These are phyloP conservation scores for Ophiostoma tasmaniense DNA, from an alignment of 2,329 filamentous ascomycete species.

Conservation along the genomic window DNA sequence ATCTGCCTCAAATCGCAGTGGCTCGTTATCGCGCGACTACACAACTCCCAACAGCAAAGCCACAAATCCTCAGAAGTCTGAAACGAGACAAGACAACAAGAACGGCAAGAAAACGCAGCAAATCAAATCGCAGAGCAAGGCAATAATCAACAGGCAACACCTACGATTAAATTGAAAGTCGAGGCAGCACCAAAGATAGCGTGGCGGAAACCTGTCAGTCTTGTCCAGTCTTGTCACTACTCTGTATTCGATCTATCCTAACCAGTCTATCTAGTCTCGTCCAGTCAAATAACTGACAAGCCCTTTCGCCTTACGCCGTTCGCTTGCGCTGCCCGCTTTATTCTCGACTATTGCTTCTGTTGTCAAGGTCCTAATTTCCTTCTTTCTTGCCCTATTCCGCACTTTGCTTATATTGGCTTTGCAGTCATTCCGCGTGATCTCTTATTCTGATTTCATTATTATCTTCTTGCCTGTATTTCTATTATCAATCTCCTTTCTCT, in stretches of 20 bases:
- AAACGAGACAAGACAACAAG: not conserved
- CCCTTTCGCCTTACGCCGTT: not conserved
- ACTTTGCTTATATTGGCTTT: not conserved
- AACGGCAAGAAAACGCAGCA: not conserved
- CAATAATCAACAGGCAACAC: not conserved
- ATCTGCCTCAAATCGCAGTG: not conserved
- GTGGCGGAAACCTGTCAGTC: not conserved
- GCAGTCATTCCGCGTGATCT: not conserved
- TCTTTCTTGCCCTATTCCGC: not conserved
- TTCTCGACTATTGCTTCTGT: not conserved
- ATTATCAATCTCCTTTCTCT: not conserved
- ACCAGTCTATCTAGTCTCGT: not conserved
- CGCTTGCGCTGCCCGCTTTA: not conserved
- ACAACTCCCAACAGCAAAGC: not conserved
- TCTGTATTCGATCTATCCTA: too few species aligned
- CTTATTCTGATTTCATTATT: not conserved
- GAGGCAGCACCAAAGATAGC: not conserved
- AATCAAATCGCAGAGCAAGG: not conserved
- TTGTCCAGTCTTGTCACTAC: not conserved
- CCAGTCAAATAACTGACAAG: not conserved
- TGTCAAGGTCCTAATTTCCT: not conserved
- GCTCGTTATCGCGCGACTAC: not conserved
- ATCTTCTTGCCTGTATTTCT: not conserved
- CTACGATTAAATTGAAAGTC: not conserved
- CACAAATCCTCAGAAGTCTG: not conserved